A percentile compares a stretch with the other conserved stretches of the same genome.
Conservation (phyloP, 176 grass and related monocot genomes). For the Ensete ventricosum region DNA sequence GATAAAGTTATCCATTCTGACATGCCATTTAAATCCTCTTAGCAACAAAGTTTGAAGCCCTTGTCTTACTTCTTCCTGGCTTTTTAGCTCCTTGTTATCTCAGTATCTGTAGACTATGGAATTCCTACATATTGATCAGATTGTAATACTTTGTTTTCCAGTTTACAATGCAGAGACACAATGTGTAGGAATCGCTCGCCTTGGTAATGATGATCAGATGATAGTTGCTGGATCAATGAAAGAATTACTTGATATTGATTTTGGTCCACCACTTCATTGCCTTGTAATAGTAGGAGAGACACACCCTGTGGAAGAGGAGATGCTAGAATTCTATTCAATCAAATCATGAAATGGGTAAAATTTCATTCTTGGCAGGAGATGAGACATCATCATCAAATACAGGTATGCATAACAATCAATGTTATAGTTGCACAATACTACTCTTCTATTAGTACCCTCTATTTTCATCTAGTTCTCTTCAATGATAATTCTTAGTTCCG, state of each 20-base stretch:
- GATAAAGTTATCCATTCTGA: not conserved
- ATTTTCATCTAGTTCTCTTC: no score
- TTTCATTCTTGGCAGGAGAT: not conserved
- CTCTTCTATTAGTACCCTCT: not conserved
- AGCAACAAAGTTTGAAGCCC: not conserved
- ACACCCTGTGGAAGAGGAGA: conserved; percentile 83
- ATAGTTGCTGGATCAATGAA: conserved; percentile 73
- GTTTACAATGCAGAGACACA: conserved; percentile 46
- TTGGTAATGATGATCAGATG: conserved; percentile 76
- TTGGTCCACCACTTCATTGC: conserved; percentile 85
- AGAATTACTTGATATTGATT: conserved; percentile 60
- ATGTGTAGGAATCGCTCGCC: conserved; percentile 80
- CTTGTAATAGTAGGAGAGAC: conserved; percentile 76
- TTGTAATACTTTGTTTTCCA: conserved; percentile 28
- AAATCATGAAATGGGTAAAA: conserved; percentile 20
- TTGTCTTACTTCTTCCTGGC: not conserved
- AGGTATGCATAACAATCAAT: not conserved
- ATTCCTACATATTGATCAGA: not conserved
- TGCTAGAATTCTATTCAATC: conserved; percentile 66
- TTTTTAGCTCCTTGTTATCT: not conserved
- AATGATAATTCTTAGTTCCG: not conserved
- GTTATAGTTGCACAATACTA: not conserved
- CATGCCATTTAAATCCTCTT: not conserved
- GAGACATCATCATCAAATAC: not conserved
- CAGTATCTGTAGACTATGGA: not conserved